Conservation (phyloP, 768 basidiomycete genomes). For the Sarcodon sp. region DNA sequence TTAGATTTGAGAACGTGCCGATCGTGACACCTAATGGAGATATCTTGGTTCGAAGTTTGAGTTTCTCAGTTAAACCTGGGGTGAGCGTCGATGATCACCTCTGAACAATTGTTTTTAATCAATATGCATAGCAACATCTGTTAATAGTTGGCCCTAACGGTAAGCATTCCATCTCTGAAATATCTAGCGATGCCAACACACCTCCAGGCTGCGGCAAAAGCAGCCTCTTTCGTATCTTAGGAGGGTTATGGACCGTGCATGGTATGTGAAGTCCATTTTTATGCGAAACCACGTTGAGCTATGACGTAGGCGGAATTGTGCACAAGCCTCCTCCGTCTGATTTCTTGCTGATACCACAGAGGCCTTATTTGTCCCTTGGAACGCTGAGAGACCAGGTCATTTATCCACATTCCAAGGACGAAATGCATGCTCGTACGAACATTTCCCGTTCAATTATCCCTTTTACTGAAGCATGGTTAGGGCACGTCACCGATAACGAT, state of each 20-base stretch:
- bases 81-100: conserved; percentile 26
- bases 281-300: background rate
- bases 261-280: conserved; percentile 12
- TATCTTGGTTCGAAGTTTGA: conserved; percentile 70
- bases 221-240: conserved; percentile 89
- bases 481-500: conserved; percentile 64
- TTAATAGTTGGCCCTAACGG: conserved; percentile 94
- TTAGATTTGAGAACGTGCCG: conserved; percentile 86
- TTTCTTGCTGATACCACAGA: conserved; percentile 92
- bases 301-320: conserved; percentile 48
- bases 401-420: conserved; percentile 75
- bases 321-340: conserved; percentile 80
- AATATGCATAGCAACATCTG: conserved; percentile 56
- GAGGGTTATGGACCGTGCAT: conserved; percentile 90
- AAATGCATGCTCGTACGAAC: conserved; percentile 66
- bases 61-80: conserved; percentile 82
- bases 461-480: conserved; percentile 17
- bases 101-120: conserved; percentile 3
- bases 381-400: conserved; percentile 94
- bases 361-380: conserved; percentile 89
- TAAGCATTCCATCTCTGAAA: conserved; percentile 10
- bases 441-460: background rate
- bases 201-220: conserved; percentile 72
- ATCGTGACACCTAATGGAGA: conserved; percentile 97
- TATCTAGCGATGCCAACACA: background rate